Conservation (phyloP, 192 early-diverging fungal species). For the Coemansia sp. region DNA sequence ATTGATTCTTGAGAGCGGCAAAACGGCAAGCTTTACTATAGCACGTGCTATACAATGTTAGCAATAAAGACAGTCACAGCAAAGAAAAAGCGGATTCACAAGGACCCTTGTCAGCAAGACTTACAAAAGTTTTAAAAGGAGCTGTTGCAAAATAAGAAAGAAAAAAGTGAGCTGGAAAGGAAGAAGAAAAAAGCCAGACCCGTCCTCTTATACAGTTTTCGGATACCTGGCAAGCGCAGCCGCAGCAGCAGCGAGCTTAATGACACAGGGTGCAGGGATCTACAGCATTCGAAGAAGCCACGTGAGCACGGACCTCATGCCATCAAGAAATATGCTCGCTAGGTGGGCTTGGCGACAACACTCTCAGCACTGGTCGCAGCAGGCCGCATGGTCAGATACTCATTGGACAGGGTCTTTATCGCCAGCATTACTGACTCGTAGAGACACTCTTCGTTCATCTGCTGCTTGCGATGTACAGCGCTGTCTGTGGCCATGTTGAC, state of each 20-base stretch:
- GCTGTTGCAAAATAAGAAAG: too few relatives aligned
- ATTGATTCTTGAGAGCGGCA: slow-evolving; percentile 21
- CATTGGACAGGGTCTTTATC: slow-evolving; percentile 46
- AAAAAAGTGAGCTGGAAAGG: neutral
- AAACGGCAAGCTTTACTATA: neutral
- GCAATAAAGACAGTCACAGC: too few relatives aligned
- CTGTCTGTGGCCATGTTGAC: slow-evolving; percentile 39
- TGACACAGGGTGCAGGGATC: neutral
- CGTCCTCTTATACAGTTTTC: neutral
- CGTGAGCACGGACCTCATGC: neutral
- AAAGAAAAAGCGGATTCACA: too few relatives aligned
- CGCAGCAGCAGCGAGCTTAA: neutral
- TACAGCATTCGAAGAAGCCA: neutral
- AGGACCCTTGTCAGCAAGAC: too few relatives aligned
- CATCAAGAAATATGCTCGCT: too few relatives aligned
- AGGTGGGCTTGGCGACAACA: neutral
- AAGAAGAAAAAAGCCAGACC: neutral
- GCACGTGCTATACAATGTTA: neutral
- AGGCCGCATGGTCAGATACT: slow-evolving; percentile 47
- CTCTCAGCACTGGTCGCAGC: neutral
- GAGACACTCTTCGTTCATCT: slow-evolving; percentile 54
- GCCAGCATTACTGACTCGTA: slow-evolving; percentile 52
- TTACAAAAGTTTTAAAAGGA: too few relatives aligned
- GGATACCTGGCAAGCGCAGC: neutral
- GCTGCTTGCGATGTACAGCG: slow-evolving; percentile 39